Conservation (phyloP, 1,284 basidiomycete genomes). For the Ceratorhiza oryzae-sativae region DNA sequence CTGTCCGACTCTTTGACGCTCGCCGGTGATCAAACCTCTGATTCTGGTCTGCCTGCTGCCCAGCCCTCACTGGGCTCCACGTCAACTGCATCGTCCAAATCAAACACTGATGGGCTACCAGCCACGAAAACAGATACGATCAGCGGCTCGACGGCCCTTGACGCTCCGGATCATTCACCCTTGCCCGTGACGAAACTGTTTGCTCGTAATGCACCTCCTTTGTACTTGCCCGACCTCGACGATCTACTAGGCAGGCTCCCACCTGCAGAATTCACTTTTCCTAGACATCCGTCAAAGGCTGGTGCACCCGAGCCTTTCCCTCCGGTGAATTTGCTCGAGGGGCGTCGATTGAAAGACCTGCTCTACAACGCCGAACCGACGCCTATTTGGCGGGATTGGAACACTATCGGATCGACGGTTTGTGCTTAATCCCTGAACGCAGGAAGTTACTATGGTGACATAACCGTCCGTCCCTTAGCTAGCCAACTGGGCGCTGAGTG, state of each 20-base stretch:
- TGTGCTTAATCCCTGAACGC: conserved; percentile 1
- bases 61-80: not conserved
- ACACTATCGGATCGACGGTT: conserved; percentile 57
- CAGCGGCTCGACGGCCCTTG: not conserved
- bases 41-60: not conserved
- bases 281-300: conserved; percentile 46
- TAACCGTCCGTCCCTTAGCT: conserved; percentile 38
- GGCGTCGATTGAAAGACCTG: conserved; percentile 63
- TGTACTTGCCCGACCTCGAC: conserved; percentile 67
- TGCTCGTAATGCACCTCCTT: conserved; percentile 60
- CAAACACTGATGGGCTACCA: not conserved
- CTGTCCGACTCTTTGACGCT: not conserved
- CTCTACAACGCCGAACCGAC: conserved; percentile 60
- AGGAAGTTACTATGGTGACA: conserved; percentile 2
- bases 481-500: conserved; percentile 56
- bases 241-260: conserved; percentile 60
- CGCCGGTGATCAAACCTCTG: not conserved
- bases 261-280: conserved; percentile 52
- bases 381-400: conserved; percentile 64
- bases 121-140: not conserved
- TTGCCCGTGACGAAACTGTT: conserved; percentile 65
- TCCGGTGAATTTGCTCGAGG: conserved; percentile 65
- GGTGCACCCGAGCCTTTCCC: conserved; percentile 54
- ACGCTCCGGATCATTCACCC: conserved; percentile 54
- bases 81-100: not conserved